Evolutionary conservation across 371 early-diverging fungal genomes (phyloP).

Genomic region (Scutellospora calospora): DNA sequence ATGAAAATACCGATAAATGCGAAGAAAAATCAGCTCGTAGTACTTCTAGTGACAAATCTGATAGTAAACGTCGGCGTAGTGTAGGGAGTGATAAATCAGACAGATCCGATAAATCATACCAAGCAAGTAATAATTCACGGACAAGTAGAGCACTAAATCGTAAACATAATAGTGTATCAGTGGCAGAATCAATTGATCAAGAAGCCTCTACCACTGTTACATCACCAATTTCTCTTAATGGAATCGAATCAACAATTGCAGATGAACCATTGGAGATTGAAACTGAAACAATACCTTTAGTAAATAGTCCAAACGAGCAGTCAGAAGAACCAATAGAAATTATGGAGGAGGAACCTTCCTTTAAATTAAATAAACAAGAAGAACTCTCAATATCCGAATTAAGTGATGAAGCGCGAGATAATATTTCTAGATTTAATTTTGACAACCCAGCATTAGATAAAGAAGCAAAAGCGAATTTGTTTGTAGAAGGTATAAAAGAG

Average conservation of each 20-base stretch:
- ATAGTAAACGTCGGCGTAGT: background rate
- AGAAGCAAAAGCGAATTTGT: slow-evolving; percentile 21
- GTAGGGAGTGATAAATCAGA: background rate
- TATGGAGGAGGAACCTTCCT: background rate
- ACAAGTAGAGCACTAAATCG: background rate
- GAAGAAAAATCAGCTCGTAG: background rate
- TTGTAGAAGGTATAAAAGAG: slow-evolving; percentile 7
- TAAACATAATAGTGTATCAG: background rate
- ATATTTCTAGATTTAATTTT: slow-evolving; percentile 29
- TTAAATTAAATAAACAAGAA: no score
- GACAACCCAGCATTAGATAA: background rate
- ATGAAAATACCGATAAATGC: no score
- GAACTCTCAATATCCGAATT: background rate
- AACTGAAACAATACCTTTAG: background rate
- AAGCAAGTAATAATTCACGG: background rate
- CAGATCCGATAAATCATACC: background rate
- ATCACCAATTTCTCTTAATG: background rate
- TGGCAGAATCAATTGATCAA: background rate
- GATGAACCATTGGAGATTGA: background rate
- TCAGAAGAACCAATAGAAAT: slow-evolving; percentile 7
- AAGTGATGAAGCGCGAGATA: background rate
- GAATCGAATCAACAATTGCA: background rate
- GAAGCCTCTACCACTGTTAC: background rate
- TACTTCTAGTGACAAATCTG: slow-evolving; percentile 1
- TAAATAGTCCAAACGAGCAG: background rate